A percentile compares a stretch with the other conserved stretches of the same genome.
Conservation (phyloP, 805 yeast species). For the Saturnispora saitoi region DNA sequence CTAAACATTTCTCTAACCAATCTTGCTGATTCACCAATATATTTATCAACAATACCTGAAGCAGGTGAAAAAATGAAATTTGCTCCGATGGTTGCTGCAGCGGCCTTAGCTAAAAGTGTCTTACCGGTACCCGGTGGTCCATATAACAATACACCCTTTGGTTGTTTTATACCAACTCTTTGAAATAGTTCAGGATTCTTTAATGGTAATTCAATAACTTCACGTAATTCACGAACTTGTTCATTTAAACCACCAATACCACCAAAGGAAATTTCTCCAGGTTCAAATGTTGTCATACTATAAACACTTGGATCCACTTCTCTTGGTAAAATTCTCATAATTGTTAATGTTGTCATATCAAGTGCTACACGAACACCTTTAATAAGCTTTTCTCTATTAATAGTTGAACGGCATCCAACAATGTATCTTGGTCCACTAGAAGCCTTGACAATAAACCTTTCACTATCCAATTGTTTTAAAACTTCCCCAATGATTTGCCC, state of each 20-base stretch:
- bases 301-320: constrained; percentile 98
- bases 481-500: constrained; percentile 98
- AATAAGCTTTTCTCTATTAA: constrained; percentile 70
- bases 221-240: constrained; percentile 92
- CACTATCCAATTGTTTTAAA: constrained; percentile 88
- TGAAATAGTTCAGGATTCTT: constrained; percentile 94
- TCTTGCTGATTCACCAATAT: constrained; percentile 95
- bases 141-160: constrained; percentile 84
- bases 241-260: constrained; percentile 96
- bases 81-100: constrained; percentile 94
- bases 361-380: constrained; percentile 95
- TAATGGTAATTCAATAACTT: constrained; percentile 93
- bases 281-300: constrained; percentile 96
- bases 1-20: constrained; percentile 91
- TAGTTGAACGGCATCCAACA: constrained; percentile 93
- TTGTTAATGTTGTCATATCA: constrained; percentile 95
- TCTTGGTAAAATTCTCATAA: constrained; percentile 94
- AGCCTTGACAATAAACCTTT: constrained; percentile 91
- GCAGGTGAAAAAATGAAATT: constrained; percentile 96
- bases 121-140: constrained; percentile 99
- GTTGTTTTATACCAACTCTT: constrained; percentile 97
- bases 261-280: constrained; percentile 92
- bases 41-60: constrained; percentile 92
- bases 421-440: constrained; percentile 96
- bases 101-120: constrained; percentile 93